Conservation (phyloP, 768 basidiomycete genomes). For the Russula emetica region DNA sequence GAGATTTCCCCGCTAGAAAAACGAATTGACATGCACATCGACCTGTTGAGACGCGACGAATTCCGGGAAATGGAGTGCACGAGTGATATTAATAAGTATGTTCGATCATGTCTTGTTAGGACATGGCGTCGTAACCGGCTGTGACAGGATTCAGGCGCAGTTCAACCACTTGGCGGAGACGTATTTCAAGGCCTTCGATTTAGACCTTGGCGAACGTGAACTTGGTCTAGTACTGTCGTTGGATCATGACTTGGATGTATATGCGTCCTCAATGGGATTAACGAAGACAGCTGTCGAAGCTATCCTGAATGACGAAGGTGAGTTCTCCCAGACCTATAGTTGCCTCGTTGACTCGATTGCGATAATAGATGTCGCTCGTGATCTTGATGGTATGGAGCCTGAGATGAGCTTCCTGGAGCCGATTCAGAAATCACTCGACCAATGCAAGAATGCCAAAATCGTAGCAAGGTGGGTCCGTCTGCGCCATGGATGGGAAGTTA, state of each 20-base stretch:
- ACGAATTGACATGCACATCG: conserved; percentile 87
- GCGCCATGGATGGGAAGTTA: neutral
- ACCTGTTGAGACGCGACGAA: conserved; percentile 77
- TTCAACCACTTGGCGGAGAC: conserved; percentile 90
- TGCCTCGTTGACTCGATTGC: neutral
- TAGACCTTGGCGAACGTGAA: conserved; percentile 87
- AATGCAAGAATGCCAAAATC: conserved; percentile 74
- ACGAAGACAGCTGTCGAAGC: conserved; percentile 80
- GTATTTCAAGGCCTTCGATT: conserved; percentile 77
- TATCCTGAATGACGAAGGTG: conserved; percentile 75
- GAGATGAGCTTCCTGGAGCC: conserved; percentile 77
- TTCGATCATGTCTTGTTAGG: conserved; percentile 14
- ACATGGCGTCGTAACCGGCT: neutral
- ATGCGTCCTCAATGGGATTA: conserved; percentile 86
- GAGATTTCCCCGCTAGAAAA: conserved; percentile 89
- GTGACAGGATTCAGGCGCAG: conserved; percentile 77
- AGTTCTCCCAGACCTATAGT: conserved; percentile 11
- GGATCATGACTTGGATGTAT: conserved; percentile 91
- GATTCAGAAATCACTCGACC: conserved; percentile 75
- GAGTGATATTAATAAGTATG: conserved; percentile 81
- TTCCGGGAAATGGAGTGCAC: conserved; percentile 94
- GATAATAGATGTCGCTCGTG: conserved; percentile 59
- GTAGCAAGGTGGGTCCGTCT: conserved; percentile 51
- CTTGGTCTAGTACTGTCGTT: conserved; percentile 75
- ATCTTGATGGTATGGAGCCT: conserved; percentile 71